Evolutionary conservation across 805 yeast genomes (phyloP).

Genomic region (Saturnispora gosingensis): DNA sequence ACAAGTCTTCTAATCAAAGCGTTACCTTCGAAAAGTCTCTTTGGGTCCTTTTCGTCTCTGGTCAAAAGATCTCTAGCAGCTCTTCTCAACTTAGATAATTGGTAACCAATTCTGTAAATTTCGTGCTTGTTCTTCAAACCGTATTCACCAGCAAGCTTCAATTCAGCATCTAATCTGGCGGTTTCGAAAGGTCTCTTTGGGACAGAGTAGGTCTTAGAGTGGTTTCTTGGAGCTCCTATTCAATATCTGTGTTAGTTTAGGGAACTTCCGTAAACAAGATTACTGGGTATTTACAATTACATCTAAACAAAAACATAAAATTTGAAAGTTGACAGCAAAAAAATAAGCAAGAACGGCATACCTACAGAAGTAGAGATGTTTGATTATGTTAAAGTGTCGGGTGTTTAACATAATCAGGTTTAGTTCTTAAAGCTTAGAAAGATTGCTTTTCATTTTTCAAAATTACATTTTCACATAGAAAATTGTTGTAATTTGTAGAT

Average conservation of each 20-base stretch:
- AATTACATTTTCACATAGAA: neutral
- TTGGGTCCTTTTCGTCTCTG: slow-evolving; percentile 99
- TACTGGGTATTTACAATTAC: neutral
- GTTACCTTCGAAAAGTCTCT: slow-evolving; percentile 99
- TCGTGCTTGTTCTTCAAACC: slow-evolving; percentile 99
- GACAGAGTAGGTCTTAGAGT: slow-evolving; percentile 98
- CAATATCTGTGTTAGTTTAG: neutral
- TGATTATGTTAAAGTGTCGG: slow-evolving; percentile 68
- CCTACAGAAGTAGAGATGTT: slow-evolving; percentile 26
- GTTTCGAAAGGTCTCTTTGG: slow-evolving; percentile 99
- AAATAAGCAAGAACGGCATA: neutral
- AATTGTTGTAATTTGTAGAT: neutral
- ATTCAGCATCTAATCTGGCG: slow-evolving; percentile 98
- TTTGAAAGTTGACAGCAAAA: neutral
- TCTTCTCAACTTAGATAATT: slow-evolving; percentile 98
- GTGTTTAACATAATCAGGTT: slow-evolving; percentile 42
- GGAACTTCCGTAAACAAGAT: neutral
- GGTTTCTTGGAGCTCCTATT: slow-evolving; percentile 95
- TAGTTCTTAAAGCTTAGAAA: neutral
- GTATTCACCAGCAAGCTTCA: slow-evolving; percentile 98
- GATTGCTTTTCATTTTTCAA: neutral
- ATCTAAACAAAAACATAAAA: neutral
- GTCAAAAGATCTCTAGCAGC: slow-evolving; percentile 99
- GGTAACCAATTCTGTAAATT: slow-evolving; percentile 99
- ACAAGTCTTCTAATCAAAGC: slow-evolving; percentile 99